Conservation (phyloP, 345 rosid species). For the Citrus reticulata region DNA sequence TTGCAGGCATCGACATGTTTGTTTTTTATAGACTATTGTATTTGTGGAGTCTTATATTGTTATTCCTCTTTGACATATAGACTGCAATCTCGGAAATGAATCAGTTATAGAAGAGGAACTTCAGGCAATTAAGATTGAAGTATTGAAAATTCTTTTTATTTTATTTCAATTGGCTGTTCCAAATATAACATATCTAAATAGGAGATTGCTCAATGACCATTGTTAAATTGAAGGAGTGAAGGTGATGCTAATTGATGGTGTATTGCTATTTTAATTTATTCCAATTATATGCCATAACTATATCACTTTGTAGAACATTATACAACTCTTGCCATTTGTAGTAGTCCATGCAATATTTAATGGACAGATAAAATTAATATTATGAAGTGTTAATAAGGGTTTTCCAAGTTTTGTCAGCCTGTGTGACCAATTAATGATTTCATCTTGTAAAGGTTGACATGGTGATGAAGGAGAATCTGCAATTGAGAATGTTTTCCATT, state of each 20-base stretch:
- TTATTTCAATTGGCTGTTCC: background rate
- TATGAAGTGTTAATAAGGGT: background rate
- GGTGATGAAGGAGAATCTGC: too few species aligned
- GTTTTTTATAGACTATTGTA: background rate
- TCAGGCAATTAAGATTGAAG: conserved; percentile 61
- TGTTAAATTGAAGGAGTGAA: background rate
- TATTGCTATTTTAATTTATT: background rate
- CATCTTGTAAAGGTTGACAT: too few species aligned
- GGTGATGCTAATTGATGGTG: background rate
- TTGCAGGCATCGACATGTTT: background rate
- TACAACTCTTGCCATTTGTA: background rate
- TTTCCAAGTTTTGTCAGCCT: background rate
- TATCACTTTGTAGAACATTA: background rate
- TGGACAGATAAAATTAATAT: too few species aligned
- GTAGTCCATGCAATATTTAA: too few species aligned
- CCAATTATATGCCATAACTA: background rate
- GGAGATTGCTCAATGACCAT: background rate
- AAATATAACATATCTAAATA: background rate
- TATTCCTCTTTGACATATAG: conserved; percentile 15
- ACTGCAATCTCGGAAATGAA: conserved; percentile 46
- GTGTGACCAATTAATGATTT: too few species aligned
- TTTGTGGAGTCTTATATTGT: conserved; percentile 13
- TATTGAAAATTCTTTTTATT: conserved; percentile 12
- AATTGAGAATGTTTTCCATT: background rate
- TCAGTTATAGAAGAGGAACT: conserved; percentile 67